A percentile compares a stretch with the other conserved stretches of the same genome.
phyloP scores from a whole-genome alignment of 495 filamentous ascomycete genomes.

The Talaromyces trachyspermus region DNA sequence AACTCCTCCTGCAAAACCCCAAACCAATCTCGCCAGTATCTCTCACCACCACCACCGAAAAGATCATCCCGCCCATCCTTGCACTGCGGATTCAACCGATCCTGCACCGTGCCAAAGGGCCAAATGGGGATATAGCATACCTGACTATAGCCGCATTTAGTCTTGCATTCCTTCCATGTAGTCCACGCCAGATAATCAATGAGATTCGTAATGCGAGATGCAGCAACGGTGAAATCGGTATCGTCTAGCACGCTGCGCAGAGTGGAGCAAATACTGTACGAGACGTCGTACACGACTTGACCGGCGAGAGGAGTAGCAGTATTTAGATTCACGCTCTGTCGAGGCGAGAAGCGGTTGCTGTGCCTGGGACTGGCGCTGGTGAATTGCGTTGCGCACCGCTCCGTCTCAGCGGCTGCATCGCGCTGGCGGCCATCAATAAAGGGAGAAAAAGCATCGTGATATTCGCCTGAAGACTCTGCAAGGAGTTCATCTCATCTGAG shows the following conservation, averaged over 20 bases:
- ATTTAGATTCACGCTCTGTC: background rate
- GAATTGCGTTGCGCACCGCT: conserved; percentile 47
- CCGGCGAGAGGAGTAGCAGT: conserved; percentile 15
- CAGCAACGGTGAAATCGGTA: conserved; percentile 16
- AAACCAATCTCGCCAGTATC: conserved; percentile 28
- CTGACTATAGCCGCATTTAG: conserved; percentile 46
- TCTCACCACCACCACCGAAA: conserved; percentile 19
- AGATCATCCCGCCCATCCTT: conserved; percentile 22
- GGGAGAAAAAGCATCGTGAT: conserved; percentile 36
- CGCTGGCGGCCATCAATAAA: conserved; percentile 44
- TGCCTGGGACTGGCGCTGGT: conserved; percentile 15
- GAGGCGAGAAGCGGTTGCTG: background rate
- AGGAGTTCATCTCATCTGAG: conserved; percentile 16
- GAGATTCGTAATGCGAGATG: conserved; percentile 28
- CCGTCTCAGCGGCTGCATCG: conserved; percentile 23
- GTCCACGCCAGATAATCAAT: conserved; percentile 50
- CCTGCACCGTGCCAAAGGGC: conserved; percentile 49
- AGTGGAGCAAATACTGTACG: conserved; percentile 41
- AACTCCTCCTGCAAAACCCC: background rate
- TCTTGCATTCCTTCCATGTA: conserved; percentile 51
- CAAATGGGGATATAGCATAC: conserved; percentile 63
- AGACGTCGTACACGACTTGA: conserved; percentile 39
- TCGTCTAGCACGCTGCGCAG: conserved; percentile 35
- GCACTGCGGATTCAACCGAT: conserved; percentile 47
- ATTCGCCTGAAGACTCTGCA: conserved; percentile 32